Evolutionary conservation across 2,329 filamentous ascomycete species (phyloP), one percentile per base, ranked within the genome.

Genomic region (Teratosphaeria destructans): DNA sequence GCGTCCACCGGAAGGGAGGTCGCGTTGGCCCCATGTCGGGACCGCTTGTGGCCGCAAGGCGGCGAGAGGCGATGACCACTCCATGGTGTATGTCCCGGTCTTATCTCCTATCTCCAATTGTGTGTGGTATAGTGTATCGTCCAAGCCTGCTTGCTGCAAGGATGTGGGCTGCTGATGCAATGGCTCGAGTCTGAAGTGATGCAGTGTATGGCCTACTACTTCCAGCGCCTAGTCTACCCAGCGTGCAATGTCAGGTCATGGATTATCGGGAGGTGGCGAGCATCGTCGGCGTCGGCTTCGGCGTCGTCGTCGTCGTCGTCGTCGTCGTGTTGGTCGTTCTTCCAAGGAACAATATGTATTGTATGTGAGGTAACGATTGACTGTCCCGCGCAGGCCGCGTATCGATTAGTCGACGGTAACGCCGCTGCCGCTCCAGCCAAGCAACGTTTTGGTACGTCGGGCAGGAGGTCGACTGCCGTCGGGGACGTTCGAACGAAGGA

Each of bases 1-100:
- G 68, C 78, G 82, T 57, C 79, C 79, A 47, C 32, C 16, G n/a
- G 76, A 71, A 11, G 81, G 76, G 62, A 81, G 73, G 68, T 85
- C 82, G 32, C 79, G 74, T 66, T 81, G 83, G 59, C 78, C 86
- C 83, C 92, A 84, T 70, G 81, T 74, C 67, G 84, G 78, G 75
- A 82, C 77, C 76, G 83, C 81, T 53, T 81, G 80, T 60, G 87
- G 90, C 78, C 91, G 90, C 86, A 97, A 89, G 60, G 93, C 91
- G 75, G 93, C 93, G 72, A 97, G 78, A 54, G 94, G 94, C 69
- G 94, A 97, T 53, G 93, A 96, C 65, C 89, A 87, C 77, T 96
- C 91, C 90, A 97, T 96, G 71, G 55, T 71, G 65, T 58, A 55
- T 57, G 61, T 58, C 66, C 62, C 59, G 12, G 47, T 64, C 3